These are phyloP conservation scores for Yarrowia sp. DNA, from an alignment of 805 yeast genomes.

Conservation along the genomic window DNA sequence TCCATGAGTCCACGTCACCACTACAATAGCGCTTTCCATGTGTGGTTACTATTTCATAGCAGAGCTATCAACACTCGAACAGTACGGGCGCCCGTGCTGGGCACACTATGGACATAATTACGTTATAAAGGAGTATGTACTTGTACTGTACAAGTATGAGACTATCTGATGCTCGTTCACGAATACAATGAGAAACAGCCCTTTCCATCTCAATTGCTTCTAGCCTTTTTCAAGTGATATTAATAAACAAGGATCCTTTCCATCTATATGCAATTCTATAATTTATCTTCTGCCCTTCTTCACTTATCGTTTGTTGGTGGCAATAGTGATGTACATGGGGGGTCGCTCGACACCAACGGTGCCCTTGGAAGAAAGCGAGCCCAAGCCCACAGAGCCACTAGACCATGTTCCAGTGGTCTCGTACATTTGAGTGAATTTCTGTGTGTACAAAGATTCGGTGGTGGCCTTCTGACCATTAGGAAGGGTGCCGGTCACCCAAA, in stretches of 20 bases:
- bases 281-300: not conserved
- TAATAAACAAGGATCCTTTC: not conserved
- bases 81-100: too few relatives aligned
- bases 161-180: too few relatives aligned
- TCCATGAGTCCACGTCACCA: too few relatives aligned
- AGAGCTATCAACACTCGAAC: too few relatives aligned
- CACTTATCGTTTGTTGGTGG: not conserved
- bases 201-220: too few relatives aligned
- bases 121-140: not conserved
- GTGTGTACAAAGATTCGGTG: slow-evolving; percentile 54
- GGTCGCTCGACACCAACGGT: slow-evolving; percentile 59
- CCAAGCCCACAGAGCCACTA: slow-evolving; percentile 79
- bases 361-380: slow-evolving; percentile 62
- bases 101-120: too few relatives aligned
- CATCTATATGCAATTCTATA: slow-evolving; percentile 31
- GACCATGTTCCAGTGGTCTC: slow-evolving; percentile 56
- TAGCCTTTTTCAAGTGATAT: not conserved
- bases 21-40: too few relatives aligned
- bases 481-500: slow-evolving; percentile 43
- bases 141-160: not conserved
- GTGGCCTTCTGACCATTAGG: slow-evolving; percentile 49
- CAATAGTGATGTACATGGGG: slow-evolving; percentile 40
- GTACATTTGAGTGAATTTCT: slow-evolving; percentile 52
- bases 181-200: too few relatives aligned
- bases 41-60: too few relatives aligned